Percentiles rank a stretch among this genome's conserved stretches.
Evolutionary conservation across 2,329 filamentous ascomycete genomes (phyloP).

Genomic region (Cryphonectria japonica): DNA sequence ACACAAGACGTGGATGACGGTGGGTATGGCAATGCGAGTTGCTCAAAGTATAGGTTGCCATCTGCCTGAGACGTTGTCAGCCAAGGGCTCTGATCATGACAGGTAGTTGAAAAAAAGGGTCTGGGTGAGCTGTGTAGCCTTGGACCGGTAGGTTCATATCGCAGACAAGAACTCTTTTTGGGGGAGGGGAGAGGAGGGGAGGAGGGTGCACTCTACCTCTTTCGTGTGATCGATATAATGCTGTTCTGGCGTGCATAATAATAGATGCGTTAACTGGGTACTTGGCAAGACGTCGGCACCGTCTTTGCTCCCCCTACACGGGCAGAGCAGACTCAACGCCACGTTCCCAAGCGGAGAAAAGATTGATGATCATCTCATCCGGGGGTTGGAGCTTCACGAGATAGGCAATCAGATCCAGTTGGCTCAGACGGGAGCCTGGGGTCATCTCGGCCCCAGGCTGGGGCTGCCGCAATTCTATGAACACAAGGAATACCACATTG

Average conservation of each 20-base stretch:
- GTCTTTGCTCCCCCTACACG: slow-evolving; percentile 2
- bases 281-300: neutral
- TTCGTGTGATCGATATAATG: neutral
- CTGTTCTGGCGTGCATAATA: neutral
- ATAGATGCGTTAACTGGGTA: neutral
- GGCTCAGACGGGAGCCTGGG: slow-evolving; percentile 7
- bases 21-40: slow-evolving; percentile 49
- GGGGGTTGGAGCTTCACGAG: slow-evolving; percentile 42
- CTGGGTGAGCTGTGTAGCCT: slow-evolving; percentile 16
- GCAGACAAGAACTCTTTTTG: neutral
- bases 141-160: slow-evolving; percentile 8
- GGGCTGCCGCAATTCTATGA: neutral
- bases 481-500: slow-evolving; percentile 1
- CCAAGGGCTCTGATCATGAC: neutral
- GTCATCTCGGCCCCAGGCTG: slow-evolving; percentile 7
- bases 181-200: no score
- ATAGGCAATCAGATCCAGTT: slow-evolving; percentile 35
- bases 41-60: slow-evolving; percentile 53
- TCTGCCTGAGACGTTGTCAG: slow-evolving; percentile 42
- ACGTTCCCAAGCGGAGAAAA: neutral
- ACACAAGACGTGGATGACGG: slow-evolving; percentile 54
- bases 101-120: neutral
- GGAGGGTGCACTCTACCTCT: neutral
- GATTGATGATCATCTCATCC: neutral
- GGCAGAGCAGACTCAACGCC: neutral